Conservation (phyloP, 192 early-diverging fungal genomes). For the Podila epigama region DNA sequence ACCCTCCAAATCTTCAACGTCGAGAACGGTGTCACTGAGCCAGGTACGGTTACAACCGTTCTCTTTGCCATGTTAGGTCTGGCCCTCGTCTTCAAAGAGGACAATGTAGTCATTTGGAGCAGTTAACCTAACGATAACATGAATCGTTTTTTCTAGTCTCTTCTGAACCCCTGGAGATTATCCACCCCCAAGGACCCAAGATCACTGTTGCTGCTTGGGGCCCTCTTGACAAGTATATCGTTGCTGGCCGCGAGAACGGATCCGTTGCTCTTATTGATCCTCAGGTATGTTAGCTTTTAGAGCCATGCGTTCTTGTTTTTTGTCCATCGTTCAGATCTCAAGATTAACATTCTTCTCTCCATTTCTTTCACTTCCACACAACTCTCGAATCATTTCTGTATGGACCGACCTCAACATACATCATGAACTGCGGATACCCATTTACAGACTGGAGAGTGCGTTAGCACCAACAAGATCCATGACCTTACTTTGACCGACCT, state of each 20-base stretch:
- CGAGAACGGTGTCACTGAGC: constrained; percentile 62
- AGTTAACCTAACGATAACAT: neutral
- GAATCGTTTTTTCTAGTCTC: constrained; percentile 61
- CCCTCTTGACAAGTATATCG: constrained; percentile 90
- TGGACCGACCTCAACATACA: neutral
- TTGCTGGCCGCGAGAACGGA: constrained; percentile 95
- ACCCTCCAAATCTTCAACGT: constrained; percentile 87
- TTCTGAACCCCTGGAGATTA: constrained; percentile 75
- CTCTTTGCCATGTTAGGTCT: no score
- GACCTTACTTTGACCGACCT: constrained; percentile 83
- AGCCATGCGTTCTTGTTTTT: neutral
- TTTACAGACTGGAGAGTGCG: constrained; percentile 74
- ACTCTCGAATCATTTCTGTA: neutral
- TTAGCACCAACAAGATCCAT: constrained; percentile 75
- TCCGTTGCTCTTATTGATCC: constrained; percentile 89
- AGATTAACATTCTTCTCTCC: no score
- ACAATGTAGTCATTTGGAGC: neutral
- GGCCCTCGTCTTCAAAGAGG: neutral
- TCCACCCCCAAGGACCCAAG: constrained; percentile 81
- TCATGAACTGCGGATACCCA: neutral
- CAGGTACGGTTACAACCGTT: no score
- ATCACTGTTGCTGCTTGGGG: constrained; percentile 94
- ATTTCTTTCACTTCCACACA: neutral
- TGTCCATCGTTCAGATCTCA: no score
- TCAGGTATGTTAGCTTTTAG: constrained; percentile 53